These are phyloP conservation scores for Trichoderma sp. DNA, from an alignment of 2,329 filamentous ascomycete genomes.

Conservation along the genomic window DNA sequence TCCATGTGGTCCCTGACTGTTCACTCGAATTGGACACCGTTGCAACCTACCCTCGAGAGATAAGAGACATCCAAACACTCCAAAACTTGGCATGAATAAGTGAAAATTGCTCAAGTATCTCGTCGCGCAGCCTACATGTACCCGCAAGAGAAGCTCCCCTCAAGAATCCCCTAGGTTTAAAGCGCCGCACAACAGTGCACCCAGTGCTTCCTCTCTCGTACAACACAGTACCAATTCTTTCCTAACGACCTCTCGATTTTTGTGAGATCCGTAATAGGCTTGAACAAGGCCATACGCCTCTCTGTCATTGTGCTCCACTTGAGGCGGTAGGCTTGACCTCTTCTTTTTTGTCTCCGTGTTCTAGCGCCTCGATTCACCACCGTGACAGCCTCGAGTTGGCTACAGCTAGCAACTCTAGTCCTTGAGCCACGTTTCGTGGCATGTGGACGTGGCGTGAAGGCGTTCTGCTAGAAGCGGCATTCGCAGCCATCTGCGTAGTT, in stretches of 20 bases:
- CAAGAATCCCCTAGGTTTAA: slow-evolving; percentile 16
- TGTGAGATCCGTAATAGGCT: neutral
- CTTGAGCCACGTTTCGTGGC: slow-evolving; percentile 13
- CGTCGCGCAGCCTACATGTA: slow-evolving; percentile 13
- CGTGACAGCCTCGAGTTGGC: neutral
- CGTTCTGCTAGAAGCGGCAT: neutral
- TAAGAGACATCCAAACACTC: too few species aligned
- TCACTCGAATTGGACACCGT: neutral
- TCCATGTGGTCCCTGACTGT: too few species aligned
- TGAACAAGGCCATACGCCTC: slow-evolving; percentile 8
- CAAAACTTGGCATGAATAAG: neutral
- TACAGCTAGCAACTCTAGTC: neutral
- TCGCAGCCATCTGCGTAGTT: neutral
- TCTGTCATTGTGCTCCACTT: slow-evolving; percentile 9
- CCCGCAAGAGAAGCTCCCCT: neutral
- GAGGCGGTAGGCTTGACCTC: slow-evolving; percentile 1
- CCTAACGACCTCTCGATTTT: neutral
- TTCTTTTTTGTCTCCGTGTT: too few species aligned
- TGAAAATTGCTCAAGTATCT: neutral
- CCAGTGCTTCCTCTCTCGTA: neutral
- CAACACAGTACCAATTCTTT: neutral
- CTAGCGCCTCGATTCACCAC: neutral
- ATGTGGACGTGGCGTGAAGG: neutral
- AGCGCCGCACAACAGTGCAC: neutral
- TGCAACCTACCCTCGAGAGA: neutral